Evolutionary conservation across 805 yeast genomes (phyloP).

Genomic region (Yamadazyma paraphyllophila): DNA sequence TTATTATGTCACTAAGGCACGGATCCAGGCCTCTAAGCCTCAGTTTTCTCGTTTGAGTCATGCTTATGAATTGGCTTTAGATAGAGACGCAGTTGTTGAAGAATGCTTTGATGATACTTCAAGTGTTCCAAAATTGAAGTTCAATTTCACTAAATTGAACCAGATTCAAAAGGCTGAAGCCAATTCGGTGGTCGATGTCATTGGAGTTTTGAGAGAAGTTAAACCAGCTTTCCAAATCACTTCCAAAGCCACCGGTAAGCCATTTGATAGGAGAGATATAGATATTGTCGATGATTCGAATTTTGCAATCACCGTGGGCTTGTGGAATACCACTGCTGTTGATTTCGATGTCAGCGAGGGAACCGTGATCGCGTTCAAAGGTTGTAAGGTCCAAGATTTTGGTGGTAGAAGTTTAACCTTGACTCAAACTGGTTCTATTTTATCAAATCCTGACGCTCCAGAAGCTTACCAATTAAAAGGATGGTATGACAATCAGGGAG

Average conservation of each 20-base stretch:
- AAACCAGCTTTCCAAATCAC: constrained; percentile 74
- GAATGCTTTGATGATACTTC: constrained; percentile 54
- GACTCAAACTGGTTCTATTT: constrained; percentile 72
- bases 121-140: constrained; percentile 76
- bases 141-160: constrained; percentile 69
- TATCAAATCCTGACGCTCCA: constrained; percentile 81
- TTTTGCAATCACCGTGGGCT: constrained; percentile 70
- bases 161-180: constrained; percentile 65
- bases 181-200: constrained; percentile 75
- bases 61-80: constrained; percentile 84
- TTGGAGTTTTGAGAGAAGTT: constrained; percentile 81
- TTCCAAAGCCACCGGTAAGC: constrained; percentile 84
- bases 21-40: constrained; percentile 80
- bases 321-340: constrained; percentile 88
- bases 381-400: constrained; percentile 84
- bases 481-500: constrained; percentile 88
- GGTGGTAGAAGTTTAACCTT: constrained; percentile 82
- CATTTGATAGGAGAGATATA: constrained; percentile 89
- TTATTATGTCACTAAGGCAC: constrained; percentile 77
- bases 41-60: constrained; percentile 81
- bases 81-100: constrained; percentile 72
- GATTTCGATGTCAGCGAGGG: constrained; percentile 74
- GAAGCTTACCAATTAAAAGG: constrained; percentile 89
- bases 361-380: constrained; percentile 87
- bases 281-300: constrained; percentile 82